Conservation (phyloP, 2,329 filamentous ascomycete genomes). For the Microascus cirrosus region DNA sequence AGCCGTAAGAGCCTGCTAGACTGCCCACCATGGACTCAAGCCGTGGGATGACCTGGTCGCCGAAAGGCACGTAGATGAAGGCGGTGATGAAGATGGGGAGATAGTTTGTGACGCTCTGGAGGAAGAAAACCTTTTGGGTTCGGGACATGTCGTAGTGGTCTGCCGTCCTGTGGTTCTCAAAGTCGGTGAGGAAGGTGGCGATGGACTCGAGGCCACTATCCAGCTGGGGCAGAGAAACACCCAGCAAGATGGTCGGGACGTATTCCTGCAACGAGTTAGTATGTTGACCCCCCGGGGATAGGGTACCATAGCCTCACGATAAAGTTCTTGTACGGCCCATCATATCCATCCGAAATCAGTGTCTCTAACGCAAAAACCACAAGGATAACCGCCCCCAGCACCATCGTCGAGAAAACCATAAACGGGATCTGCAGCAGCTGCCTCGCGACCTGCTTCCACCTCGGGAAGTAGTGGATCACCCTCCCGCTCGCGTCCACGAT, state of each 20-base stretch:
- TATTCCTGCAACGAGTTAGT: slow-evolving; percentile 40
- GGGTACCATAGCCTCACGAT: slow-evolving; percentile 33
- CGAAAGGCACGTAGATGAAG: slow-evolving; percentile 71
- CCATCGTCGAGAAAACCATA: slow-evolving; percentile 42
- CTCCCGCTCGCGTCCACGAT: slow-evolving; percentile 54
- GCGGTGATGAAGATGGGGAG: slow-evolving; percentile 65
- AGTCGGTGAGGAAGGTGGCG: slow-evolving; percentile 53
- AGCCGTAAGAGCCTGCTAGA: slow-evolving; percentile 29
- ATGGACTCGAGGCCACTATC: slow-evolving; percentile 50
- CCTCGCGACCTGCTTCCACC: slow-evolving; percentile 50
- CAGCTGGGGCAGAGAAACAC: slow-evolving; percentile 54
- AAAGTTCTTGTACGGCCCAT: slow-evolving; percentile 54
- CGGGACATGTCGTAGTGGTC: slow-evolving; percentile 58
- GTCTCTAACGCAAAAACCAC: slow-evolving; percentile 64
- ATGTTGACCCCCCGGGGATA: background rate
- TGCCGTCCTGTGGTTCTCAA: slow-evolving; percentile 65
- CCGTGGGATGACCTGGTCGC: slow-evolving; percentile 53
- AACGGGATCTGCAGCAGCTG: slow-evolving; percentile 63
- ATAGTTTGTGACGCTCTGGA: slow-evolving; percentile 75
- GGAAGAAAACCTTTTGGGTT: slow-evolving; percentile 63
- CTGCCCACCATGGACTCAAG: slow-evolving; percentile 48
- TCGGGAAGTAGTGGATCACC: slow-evolving; percentile 49
- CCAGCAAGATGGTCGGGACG: slow-evolving; percentile 60
- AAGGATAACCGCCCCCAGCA: slow-evolving; percentile 56
- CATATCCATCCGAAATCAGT: slow-evolving; percentile 64